phyloP scores from a whole-genome alignment of 169 alveolate species.

The Eimeria tenella region DNA sequence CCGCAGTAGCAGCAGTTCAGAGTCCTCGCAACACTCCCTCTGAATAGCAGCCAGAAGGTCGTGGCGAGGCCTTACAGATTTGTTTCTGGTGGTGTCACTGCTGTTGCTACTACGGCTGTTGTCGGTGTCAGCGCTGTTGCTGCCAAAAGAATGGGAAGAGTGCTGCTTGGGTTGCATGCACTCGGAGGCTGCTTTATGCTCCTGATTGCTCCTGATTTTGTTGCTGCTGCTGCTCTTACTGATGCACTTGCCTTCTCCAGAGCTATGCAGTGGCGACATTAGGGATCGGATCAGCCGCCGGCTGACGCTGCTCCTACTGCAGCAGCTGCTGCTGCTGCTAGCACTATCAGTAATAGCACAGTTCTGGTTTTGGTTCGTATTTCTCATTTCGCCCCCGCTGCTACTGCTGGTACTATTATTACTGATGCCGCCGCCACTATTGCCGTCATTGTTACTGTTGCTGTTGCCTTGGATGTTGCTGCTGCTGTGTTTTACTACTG shows the following conservation, averaged over 20 bases:
- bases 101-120: slow-evolving; percentile 19
- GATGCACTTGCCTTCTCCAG: too few relatives aligned
- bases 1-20: slow-evolving; percentile 8
- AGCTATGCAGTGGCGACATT: too few relatives aligned
- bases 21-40: slow-evolving; percentile 35
- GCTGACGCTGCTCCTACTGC: not conserved
- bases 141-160: not conserved
- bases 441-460: not conserved
- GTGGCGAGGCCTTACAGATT: not conserved
- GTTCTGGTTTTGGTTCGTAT: not conserved
- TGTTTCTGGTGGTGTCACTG: slow-evolving; percentile 19
- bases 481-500: not conserved
- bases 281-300: not conserved
- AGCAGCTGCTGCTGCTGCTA: not conserved
- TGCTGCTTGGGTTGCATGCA: not conserved
- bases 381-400: not conserved
- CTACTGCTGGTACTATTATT: not conserved
- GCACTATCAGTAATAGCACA: not conserved
- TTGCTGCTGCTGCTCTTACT: not conserved
- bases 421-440: not conserved
- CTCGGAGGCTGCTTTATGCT: not conserved
- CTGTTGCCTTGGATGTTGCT: not conserved
- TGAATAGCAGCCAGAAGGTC: slow-evolving; percentile 23
- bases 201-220: not conserved
- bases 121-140: not conserved